These are phyloP conservation scores for Gynostemma pentaphyllum DNA, from an alignment of 306 rosid genomes.

Conservation along the genomic window DNA sequence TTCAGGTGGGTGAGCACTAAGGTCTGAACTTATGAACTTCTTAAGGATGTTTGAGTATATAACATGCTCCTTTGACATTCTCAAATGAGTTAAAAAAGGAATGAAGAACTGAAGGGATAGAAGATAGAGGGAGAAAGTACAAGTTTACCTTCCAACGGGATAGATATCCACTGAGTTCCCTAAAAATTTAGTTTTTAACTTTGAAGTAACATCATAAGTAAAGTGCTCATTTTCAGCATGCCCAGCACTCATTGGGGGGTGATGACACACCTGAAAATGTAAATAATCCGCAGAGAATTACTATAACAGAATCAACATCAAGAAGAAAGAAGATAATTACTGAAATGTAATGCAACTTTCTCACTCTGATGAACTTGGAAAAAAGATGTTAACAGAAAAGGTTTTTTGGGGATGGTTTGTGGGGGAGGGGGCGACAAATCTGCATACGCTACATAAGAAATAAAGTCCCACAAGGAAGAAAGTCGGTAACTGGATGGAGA, in stretches of 20 bases:
- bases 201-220: constrained; percentile 77
- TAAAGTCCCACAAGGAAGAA: not conserved
- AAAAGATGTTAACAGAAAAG: not conserved
- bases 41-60: not conserved
- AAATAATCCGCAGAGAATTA: not conserved
- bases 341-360: not conserved
- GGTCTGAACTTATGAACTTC: not conserved
- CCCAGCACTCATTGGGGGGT: constrained; percentile 95
- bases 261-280: constrained; percentile 73
- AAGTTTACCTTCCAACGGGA: constrained; percentile 82
- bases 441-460: not conserved
- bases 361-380: not conserved
- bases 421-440: not conserved
- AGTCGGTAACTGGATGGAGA: not conserved
- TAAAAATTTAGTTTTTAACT: constrained; percentile 81
- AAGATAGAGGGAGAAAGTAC: constrained; percentile 7
- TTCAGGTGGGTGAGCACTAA: not conserved
- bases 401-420: not conserved
- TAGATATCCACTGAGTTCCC: constrained; percentile 83
- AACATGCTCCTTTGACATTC: not conserved
- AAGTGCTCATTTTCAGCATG: constrained; percentile 90
- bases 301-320: not conserved
- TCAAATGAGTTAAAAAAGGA: not conserved
- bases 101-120: not conserved
- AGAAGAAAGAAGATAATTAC: not conserved